phyloP scores from a whole-genome alignment of 805 yeast species.

The Spathaspora passalidarum region DNA sequence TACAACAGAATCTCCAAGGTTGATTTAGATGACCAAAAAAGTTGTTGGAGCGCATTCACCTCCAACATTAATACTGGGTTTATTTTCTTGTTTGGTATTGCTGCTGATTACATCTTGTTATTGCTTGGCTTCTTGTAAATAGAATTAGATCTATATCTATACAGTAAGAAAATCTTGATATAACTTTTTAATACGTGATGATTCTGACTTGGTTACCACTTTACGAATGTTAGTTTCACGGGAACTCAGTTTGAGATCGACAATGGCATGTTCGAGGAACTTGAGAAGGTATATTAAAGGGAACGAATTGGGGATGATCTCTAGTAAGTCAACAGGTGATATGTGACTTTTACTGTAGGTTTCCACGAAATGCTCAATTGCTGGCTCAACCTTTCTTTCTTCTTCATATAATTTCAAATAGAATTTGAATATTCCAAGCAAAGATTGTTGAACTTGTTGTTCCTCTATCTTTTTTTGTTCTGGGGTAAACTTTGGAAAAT shows the following conservation, averaged over 20 bases:
- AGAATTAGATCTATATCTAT: not conserved
- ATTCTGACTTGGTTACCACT: slow-evolving; percentile 27
- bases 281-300: slow-evolving; percentile 22
- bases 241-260: slow-evolving; percentile 17
- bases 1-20: slow-evolving; percentile 68
- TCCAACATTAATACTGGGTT: slow-evolving; percentile 77
- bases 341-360: slow-evolving; percentile 17
- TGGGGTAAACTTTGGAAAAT: slow-evolving; percentile 8
- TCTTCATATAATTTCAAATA: slow-evolving; percentile 14
- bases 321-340: slow-evolving; percentile 23
- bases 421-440: slow-evolving; percentile 15
- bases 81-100: slow-evolving; percentile 61
- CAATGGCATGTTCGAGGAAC: slow-evolving; percentile 20
- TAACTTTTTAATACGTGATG: slow-evolving; percentile 5
- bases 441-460: slow-evolving; percentile 5
- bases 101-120: slow-evolving; percentile 59
- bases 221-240: slow-evolving; percentile 21
- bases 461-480: not conserved
- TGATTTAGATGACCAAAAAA: slow-evolving; percentile 71
- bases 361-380: slow-evolving; percentile 27
- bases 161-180: slow-evolving; percentile 2
- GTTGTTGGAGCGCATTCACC: slow-evolving; percentile 81
- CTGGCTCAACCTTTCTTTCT: slow-evolving; percentile 9
- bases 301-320: slow-evolving; percentile 23
- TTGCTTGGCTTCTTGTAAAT: slow-evolving; percentile 39